phyloP scores from a whole-genome alignment of 2,329 filamentous ascomycete genomes.

The Penicillium freii region DNA sequence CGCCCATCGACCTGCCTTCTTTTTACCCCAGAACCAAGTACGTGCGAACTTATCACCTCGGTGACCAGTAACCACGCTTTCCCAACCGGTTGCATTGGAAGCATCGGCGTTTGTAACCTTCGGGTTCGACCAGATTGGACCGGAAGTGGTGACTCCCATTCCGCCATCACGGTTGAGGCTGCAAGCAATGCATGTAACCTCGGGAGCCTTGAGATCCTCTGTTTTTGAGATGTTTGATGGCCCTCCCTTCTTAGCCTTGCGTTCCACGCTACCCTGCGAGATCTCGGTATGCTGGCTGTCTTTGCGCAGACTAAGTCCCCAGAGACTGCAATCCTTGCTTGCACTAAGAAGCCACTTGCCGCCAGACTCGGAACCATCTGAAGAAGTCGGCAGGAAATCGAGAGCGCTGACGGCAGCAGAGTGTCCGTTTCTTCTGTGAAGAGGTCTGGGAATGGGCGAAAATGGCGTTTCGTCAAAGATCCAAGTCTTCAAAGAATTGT shows the following conservation, averaged over 20 bases:
- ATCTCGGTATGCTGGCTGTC: constrained; percentile 93
- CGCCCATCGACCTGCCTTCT: constrained; percentile 87
- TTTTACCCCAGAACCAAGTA: constrained; percentile 98
- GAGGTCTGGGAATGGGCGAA: constrained; percentile 76
- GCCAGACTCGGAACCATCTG: constrained; percentile 80
- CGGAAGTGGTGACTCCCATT: constrained; percentile 78
- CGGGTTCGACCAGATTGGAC: constrained; percentile 79
- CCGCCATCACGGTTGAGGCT: constrained; percentile 93
- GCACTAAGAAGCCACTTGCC: constrained; percentile 95
- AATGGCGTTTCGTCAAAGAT: constrained; percentile 93
- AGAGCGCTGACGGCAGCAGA: constrained; percentile 80
- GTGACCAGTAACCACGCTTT: constrained; percentile 93
- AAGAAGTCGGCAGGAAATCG: constrained; percentile 80
- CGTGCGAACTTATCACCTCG: constrained; percentile 78
- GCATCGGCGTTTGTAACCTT: constrained; percentile 66
- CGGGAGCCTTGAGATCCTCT: constrained; percentile 71
- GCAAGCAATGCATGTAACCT: constrained; percentile 87
- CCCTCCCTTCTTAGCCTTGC: constrained; percentile 74
- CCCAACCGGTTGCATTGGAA: constrained; percentile 85
- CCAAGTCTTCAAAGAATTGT: constrained; percentile 95
- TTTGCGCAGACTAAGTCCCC: constrained; percentile 92
- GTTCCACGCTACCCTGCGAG: constrained; percentile 83
- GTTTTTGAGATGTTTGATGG: constrained; percentile 15
- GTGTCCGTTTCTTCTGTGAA: constrained; percentile 86
- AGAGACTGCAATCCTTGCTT: constrained; percentile 84